Percentiles rank a stretch among this genome's conserved stretches.
These are phyloP conservation scores for Psilocybe tampanensis DNA, from an alignment of 768 basidiomycete genomes.

Conservation along the genomic window DNA sequence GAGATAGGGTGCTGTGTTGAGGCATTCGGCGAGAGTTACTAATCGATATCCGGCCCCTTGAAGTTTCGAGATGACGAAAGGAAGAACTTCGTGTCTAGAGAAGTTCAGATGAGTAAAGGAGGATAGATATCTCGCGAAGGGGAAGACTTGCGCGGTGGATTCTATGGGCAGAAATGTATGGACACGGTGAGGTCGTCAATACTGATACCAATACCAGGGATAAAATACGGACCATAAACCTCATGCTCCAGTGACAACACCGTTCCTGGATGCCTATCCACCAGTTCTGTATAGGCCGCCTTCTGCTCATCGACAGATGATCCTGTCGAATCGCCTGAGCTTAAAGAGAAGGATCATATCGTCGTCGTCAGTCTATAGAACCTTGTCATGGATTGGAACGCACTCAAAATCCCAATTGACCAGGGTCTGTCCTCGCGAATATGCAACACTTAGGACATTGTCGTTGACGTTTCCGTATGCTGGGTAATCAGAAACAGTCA, in stretches of 20 bases:
- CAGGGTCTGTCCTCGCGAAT: slow-evolving; percentile 28
- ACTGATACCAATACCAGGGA: slow-evolving; percentile 12
- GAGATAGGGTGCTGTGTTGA: slow-evolving; percentile 13
- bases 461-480: slow-evolving; percentile 45
- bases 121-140: neutral
- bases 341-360: slow-evolving; percentile 9
- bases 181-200: neutral
- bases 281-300: slow-evolving; percentile 27
- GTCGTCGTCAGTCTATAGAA: neutral
- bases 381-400: neutral
- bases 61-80: slow-evolving; percentile 22
- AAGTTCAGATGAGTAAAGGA: neutral
- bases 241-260: slow-evolving; percentile 46
- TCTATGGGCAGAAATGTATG: neutral
- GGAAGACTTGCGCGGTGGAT: neutral
- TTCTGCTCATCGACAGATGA: slow-evolving; percentile 30
- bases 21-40: slow-evolving; percentile 19
- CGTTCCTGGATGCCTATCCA: slow-evolving; percentile 31
- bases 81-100: neutral
- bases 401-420: slow-evolving; percentile 43
- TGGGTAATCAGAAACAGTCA: slow-evolving; percentile 7
- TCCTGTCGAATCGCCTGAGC: slow-evolving; percentile 41
- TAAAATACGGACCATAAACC: slow-evolving; percentile 29
- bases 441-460: slow-evolving; percentile 31
- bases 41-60: slow-evolving; percentile 14